Conservation (phyloP, 1,284 basidiomycete genomes). For the Testicularia cyperi region DNA sequence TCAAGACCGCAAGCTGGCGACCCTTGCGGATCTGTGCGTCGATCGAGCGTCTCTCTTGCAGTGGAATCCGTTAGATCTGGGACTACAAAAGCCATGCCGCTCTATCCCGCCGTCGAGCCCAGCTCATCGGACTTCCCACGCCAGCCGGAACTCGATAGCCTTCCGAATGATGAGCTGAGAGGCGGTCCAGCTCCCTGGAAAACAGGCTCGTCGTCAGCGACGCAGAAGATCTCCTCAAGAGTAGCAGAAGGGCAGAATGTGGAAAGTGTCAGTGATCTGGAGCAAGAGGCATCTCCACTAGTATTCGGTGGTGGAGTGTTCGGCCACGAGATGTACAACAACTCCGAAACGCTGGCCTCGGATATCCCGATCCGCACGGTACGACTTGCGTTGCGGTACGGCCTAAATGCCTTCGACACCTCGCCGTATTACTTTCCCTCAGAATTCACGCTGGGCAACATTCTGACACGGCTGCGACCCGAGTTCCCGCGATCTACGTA, state of each 20-base stretch:
- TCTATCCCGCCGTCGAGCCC: constrained; percentile 36
- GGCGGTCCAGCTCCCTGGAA: constrained; percentile 37
- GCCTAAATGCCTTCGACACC: constrained; percentile 84
- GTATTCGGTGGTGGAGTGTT: constrained; percentile 55
- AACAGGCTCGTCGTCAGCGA: too few species aligned
- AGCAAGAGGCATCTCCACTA: constrained; percentile 39
- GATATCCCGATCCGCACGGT: constrained; percentile 60
- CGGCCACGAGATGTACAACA: constrained; percentile 55
- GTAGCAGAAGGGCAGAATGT: too few species aligned
- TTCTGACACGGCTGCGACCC: constrained; percentile 59
- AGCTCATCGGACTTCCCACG: constrained; percentile 24
- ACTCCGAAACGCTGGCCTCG: constrained; percentile 28
- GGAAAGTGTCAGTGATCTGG: too few species aligned
- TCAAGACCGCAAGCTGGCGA: too few species aligned
- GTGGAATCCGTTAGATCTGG: too few species aligned
- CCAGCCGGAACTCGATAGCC: constrained; percentile 19
- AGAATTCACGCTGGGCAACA: constrained; percentile 77
- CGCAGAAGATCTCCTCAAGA: too few species aligned
- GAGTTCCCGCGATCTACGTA: constrained; percentile 61
- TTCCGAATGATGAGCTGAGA: constrained; percentile 16
- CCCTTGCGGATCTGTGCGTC: too few species aligned
- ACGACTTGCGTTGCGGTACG: constrained; percentile 71
- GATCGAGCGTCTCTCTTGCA: too few species aligned
- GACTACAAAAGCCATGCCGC: too few species aligned
- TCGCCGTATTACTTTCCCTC: constrained; percentile 81